Base-by-base conservation (phyloP, 2,329 filamentous ascomycete species). In the Paecilomyces fulvus region DNA sequence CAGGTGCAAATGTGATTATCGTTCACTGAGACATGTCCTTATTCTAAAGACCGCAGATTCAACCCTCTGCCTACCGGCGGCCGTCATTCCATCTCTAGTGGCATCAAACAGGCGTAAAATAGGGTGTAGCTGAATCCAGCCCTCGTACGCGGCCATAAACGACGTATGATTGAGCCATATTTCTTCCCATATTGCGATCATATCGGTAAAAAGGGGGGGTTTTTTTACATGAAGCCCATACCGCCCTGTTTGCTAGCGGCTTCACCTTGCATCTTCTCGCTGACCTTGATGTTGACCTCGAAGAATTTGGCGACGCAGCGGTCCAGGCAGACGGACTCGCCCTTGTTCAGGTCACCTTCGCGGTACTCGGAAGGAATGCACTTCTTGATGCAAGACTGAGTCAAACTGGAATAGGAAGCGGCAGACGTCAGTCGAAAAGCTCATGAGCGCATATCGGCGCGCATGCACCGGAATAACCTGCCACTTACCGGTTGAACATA, bases 291-390 rank as follows among this genome's bases (percentile, higher is more conserved):
- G 75, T 96, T 95, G 69, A 96, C 92, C 67, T 97, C 92, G 78
- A 99, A 96, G 81, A 97, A 99, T 80, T 99, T 99, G 71, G 89
- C 83, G 57, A 95, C 89, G 78, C 95, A 99, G 70, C 94, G 90
- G 79, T 99, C 94, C 66, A 99, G 86, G 80, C 95, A 99, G 67
- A 99, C 94, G 65, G 88, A 91, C 78, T 99, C 94, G 81, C 92
- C 95, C 80, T 99, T 99, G 84, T 96, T 96, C 69, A 99, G 86
- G 67, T 99, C 92, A 74, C 84, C 85, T 80, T 99, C 94, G 73
- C 91, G 90, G 84, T 97, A 99, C 68, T 92, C 86, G 69, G 79
- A 81, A 60, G 92, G 92, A 65, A 99, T 84, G 78, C 94, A 99
- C 81, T 99, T 99, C 73, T 88, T 85, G 64, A 89, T 85, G 84